Evolutionary conservation across 805 yeast genomes (phyloP), one percentile per base, ranked within the genome.

Genomic region (Candida ovalis): DNA sequence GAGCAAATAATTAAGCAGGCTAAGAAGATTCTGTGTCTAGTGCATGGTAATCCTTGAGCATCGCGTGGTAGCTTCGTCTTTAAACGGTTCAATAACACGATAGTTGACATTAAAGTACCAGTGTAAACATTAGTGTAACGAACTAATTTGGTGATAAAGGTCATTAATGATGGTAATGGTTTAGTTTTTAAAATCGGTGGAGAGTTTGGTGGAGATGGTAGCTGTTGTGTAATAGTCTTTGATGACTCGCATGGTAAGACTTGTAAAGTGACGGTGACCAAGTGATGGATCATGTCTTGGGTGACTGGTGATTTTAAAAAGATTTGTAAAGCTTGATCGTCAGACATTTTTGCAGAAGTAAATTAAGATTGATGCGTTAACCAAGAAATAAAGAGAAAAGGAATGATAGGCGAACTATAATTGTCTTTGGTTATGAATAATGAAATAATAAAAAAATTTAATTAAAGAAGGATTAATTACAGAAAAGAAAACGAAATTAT

Each of bases 111-210:
- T 55, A 86, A 71, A 17, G 91, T 86, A 36, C 91, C 89, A 2
- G 90, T 82, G 66, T 85, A 82, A n/a, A 86, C 89, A 59, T 84
- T 84, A 27, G 90, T 82, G 70, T 84, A 78, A 61, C 86, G 76
- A 35, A 86, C 88, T 61, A 86, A 70, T 58, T 76, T 81, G 50
- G 85, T 78, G 59, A 86, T 81, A 67, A 86, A 86, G 0, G 87
- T 80, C 84, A 80, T 82, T 54, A 86, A 72, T 6, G 90, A 83
- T 12, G 92, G 91, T 46, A 79, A 70, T 44, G 71, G 75, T 55
- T 69, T 73, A 23, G 67, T 68, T 48, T 68, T 67, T 32, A 55
- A 45, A 47, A 59, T 53, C 33, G 66, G 57, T n/a, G 66, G 63
- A 15, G 66, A 55, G 48, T 63, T 57, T 47, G 67, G 63, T 38